Evolutionary conservation across 805 yeast species (phyloP).

Genomic region (Yamadazyma laniorum): DNA sequence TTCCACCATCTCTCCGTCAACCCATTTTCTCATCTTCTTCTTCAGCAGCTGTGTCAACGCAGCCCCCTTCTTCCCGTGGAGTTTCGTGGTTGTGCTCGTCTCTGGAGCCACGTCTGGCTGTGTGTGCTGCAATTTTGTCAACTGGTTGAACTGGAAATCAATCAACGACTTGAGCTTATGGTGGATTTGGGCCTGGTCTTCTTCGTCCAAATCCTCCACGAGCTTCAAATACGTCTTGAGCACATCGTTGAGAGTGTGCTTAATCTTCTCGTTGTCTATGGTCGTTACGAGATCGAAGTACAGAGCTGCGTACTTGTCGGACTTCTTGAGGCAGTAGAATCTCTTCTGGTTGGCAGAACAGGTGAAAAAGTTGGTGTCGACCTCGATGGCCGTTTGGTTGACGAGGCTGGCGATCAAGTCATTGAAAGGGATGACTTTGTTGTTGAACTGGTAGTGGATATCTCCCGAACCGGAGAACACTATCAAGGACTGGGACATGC

Average conservation of each 20-base stretch:
- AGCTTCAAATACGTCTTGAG: conserved; percentile 32
- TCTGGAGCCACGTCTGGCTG: neutral
- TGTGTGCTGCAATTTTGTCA: conserved; percentile 27
- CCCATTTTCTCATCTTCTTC: conserved; percentile 46
- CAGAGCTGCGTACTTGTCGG: conserved; percentile 31
- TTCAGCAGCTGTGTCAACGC: conserved; percentile 3
- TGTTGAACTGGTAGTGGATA: conserved; percentile 36
- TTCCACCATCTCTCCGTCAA: conserved; percentile 37
- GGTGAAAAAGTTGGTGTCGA: conserved; percentile 35
- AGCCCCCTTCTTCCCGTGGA: neutral
- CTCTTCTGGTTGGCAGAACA: conserved; percentile 29
- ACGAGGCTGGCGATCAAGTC: conserved; percentile 35
- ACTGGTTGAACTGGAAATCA: conserved; percentile 38
- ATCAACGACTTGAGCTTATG: conserved; percentile 32
- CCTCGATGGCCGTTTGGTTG: conserved; percentile 30
- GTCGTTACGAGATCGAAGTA: conserved; percentile 41
- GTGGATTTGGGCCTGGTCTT: conserved; percentile 13
- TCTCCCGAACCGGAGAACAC: conserved; percentile 36
- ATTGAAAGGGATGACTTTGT: conserved; percentile 37
- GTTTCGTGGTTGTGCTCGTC: neutral
- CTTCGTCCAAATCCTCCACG: conserved; percentile 20
- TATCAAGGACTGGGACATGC: conserved; percentile 41
- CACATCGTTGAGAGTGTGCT: conserved; percentile 28
- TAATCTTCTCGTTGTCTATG: conserved; percentile 38
- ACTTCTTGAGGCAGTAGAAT: conserved; percentile 30